Base-by-base conservation (phyloP, 257 asterid genomes). In the Solanum gracilifrons region DNA sequence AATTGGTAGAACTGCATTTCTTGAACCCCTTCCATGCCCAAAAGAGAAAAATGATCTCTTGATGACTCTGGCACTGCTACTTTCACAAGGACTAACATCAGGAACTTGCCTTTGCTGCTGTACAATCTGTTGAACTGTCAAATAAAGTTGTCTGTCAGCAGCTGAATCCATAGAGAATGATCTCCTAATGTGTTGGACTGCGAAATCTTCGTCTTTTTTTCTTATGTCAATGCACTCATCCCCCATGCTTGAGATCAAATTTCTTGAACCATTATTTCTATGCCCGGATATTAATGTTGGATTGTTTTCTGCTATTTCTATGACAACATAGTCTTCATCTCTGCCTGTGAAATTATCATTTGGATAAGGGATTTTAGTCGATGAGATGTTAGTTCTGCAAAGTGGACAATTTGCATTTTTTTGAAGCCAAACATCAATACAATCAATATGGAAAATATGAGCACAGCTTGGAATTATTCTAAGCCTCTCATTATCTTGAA, bases 131-230 rank as follows among this genome's bases (percentile, higher is more conserved):
- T 92, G 94, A 51, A 96, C 95, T 37, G 97, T 95, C 66, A 94
- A 89, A 89, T 92, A 89, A 75, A 94, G 92, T 86, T 90, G 94
- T 4, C 88, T 89, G 82, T 95, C 96, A 32, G 91, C 90, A 0
- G 98, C 98, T 13, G 99, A 94, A 89, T 94, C 98, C 98, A 95
- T 95, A 12, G 98, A 96, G 68, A 96, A 93, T 3, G 99, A 96
- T 86, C 99, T 92, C 32, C 98, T 93, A 15, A 94, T 91, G 4
- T 95, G 92, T 77, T 95, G 96, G 31, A 93, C 88, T 10, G 64
- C 82, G 60, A 95, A 95, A 7, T 89, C 90, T 55, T 93, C 94
- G 79, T 93, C 96, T 86, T 91, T 92, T 41, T 86, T 21, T 84
- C 97, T 89, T 33, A 35, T 93, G 86, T 92, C 95, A 82, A 96